Percentiles rank a stretch among this genome's conserved stretches.
Conservation (phyloP, 108 stramenopile genomes). For the Phaeodactylum tricornutum region DNA sequence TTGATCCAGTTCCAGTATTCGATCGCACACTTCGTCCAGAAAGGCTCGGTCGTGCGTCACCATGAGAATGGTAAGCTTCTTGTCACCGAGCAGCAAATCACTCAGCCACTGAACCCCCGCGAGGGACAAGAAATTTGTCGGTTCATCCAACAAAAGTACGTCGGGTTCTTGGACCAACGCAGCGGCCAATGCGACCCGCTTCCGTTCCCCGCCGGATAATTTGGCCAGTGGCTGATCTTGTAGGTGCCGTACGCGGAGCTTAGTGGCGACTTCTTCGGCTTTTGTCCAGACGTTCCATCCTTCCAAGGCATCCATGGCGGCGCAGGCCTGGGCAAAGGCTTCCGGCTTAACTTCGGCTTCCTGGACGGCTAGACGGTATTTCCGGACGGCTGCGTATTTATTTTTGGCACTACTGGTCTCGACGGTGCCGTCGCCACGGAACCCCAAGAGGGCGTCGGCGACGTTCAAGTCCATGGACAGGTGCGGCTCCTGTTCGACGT, state of each 20-base stretch:
- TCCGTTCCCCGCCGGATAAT: slow-evolving; percentile 72
- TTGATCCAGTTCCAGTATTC: slow-evolving; percentile 68
- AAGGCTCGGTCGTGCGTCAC: slow-evolving; percentile 97
- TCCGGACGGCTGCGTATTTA: slow-evolving; percentile 47
- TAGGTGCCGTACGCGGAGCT: slow-evolving; percentile 52
- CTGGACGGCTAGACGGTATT: slow-evolving; percentile 37
- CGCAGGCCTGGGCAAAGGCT: slow-evolving; percentile 41
- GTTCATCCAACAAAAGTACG: slow-evolving; percentile 72
- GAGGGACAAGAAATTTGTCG: slow-evolving; percentile 93
- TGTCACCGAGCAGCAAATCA: slow-evolving; percentile 46
- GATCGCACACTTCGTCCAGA: slow-evolving; percentile 83
- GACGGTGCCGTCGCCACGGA: slow-evolving; percentile 6
- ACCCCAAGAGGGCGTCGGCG: slow-evolving; percentile 60
- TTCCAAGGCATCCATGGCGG: slow-evolving; percentile 55
- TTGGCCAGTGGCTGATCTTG: slow-evolving; percentile 46
- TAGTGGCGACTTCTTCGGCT: slow-evolving; percentile 70
- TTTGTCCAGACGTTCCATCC: slow-evolving; percentile 72
- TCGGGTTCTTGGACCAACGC: slow-evolving; percentile 76
- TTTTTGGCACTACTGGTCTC: slow-evolving; percentile 9
- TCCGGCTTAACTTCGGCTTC: slow-evolving; percentile 46
- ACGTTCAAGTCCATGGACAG: slow-evolving; percentile 44
- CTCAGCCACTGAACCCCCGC: slow-evolving; percentile 91
- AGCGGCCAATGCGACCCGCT: slow-evolving; percentile 74
- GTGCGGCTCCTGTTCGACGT: slow-evolving; percentile 74
- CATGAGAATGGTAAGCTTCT: slow-evolving; percentile 82